Conservation (phyloP, 495 filamentous ascomycete genomes). For the Aspergillus asperescens region DNA sequence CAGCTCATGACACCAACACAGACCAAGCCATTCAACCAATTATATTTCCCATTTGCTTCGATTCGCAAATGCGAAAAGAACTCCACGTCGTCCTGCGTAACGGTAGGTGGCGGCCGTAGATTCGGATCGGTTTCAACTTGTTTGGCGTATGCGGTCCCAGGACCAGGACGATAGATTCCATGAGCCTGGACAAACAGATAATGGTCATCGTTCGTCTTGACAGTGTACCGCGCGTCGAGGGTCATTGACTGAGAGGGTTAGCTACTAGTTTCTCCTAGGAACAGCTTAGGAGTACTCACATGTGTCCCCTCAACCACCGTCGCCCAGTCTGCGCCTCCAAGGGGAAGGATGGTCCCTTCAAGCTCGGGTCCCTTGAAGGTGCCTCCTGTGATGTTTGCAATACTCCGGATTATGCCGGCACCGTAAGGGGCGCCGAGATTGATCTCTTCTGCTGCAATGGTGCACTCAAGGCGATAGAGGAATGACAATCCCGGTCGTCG, state of each 20-base stretch:
- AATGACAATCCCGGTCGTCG: slow-evolving; percentile 24
- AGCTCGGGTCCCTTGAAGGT: slow-evolving; percentile 27
- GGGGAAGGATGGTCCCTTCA: slow-evolving; percentile 21
- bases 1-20: slow-evolving; percentile 33
- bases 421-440: slow-evolving; percentile 25
- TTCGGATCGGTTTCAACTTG: slow-evolving; percentile 20
- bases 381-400: slow-evolving; percentile 26
- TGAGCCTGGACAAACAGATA: slow-evolving; percentile 32
- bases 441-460: slow-evolving; percentile 24
- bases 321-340: slow-evolving; percentile 30
- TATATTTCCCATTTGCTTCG: slow-evolving; percentile 28
- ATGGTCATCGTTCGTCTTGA: slow-evolving; percentile 23
- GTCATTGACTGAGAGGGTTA: slow-evolving; percentile 27
- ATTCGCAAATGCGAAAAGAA: slow-evolving; percentile 31
- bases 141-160: slow-evolving; percentile 27
- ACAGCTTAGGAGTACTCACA: slow-evolving; percentile 14
- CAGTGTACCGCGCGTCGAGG: slow-evolving; percentile 30
- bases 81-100: slow-evolving; percentile 29
- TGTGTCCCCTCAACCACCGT: slow-evolving; percentile 31
- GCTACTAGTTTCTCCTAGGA: too few species aligned
- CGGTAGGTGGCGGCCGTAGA: slow-evolving; percentile 16
- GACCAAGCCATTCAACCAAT: slow-evolving; percentile 32
- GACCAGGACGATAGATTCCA: slow-evolving; percentile 30
- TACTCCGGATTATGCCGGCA: slow-evolving; percentile 23
- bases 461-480: slow-evolving; percentile 27